Percentiles rank a stretch among this genome's conserved stretches.
Evolutionary conservation across 495 filamentous ascomycete genomes (phyloP).

Genomic region (Penicillium mononematosum): DNA sequence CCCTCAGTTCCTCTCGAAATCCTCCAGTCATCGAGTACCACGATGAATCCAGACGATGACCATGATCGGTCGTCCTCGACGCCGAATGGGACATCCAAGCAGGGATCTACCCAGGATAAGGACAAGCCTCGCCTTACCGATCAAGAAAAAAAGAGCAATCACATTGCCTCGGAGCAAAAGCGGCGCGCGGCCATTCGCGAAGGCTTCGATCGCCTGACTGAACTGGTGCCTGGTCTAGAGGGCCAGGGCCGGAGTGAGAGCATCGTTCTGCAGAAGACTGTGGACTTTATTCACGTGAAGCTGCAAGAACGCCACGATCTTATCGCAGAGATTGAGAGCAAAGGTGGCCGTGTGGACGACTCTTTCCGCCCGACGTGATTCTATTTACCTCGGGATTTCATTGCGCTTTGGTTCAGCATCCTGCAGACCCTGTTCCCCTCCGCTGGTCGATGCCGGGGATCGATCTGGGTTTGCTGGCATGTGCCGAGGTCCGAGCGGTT

Average conservation of each 20-base stretch:
- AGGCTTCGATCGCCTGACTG: slow-evolving; percentile 82
- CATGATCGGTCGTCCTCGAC: slow-evolving; percentile 44
- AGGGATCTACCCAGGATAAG: slow-evolving; percentile 45
- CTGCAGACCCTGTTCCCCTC: slow-evolving; percentile 1
- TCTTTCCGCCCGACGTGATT: slow-evolving; percentile 37
- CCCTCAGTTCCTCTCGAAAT: slow-evolving; percentile 18
- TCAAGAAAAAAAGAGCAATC: slow-evolving; percentile 86
- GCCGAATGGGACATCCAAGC: slow-evolving; percentile 61
- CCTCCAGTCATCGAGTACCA: slow-evolving; percentile 21
- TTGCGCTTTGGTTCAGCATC: not conserved
- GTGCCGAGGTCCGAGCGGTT: slow-evolving; percentile 21
- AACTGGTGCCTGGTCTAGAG: slow-evolving; percentile 76
- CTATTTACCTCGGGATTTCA: not conserved
- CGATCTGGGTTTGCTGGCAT: not conserved
- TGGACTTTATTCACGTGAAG: slow-evolving; percentile 67
- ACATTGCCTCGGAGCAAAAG: slow-evolving; percentile 88
- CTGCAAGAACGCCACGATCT: slow-evolving; percentile 61
- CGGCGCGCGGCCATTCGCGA: slow-evolving; percentile 80
- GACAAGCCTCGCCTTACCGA: slow-evolving; percentile 80
- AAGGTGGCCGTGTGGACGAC: slow-evolving; percentile 57
- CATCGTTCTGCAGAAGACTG: slow-evolving; percentile 72
- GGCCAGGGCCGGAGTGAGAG: slow-evolving; percentile 85
- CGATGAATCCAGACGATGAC: slow-evolving; percentile 33
- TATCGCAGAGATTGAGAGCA: slow-evolving; percentile 58
- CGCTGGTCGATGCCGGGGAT: slow-evolving; percentile 9